These are phyloP conservation scores for Elongisporangium anandrum DNA, from an alignment of 352 stramenopile species.

Conservation along the genomic window DNA sequence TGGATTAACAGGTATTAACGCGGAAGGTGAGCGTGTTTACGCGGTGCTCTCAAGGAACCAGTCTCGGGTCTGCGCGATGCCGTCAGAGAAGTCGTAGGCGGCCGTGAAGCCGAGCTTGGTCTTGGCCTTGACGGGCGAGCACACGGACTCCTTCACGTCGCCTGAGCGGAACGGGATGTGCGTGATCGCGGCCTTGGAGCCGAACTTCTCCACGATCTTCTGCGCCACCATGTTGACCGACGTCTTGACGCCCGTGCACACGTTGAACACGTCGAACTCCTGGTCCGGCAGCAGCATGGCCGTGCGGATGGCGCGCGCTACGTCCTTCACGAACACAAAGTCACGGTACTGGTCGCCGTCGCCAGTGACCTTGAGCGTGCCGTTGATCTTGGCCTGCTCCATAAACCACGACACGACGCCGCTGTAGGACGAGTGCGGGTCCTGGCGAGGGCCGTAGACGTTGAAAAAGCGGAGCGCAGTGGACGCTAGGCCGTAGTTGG, in stretches of 20 bases:
- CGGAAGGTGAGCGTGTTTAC: no score
- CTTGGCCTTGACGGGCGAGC: slow-evolving; percentile 54
- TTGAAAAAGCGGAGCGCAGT: slow-evolving; percentile 85
- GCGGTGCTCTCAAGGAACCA: slow-evolving; percentile 50
- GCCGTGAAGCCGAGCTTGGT: slow-evolving; percentile 74
- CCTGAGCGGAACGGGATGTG: slow-evolving; percentile 65
- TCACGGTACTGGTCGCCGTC: slow-evolving; percentile 79
- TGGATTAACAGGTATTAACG: no score
- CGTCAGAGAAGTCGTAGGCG: slow-evolving; percentile 54
- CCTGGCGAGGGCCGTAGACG: slow-evolving; percentile 76
- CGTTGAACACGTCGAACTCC: slow-evolving; percentile 82
- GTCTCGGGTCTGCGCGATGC: slow-evolving; percentile 70
- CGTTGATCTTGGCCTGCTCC: slow-evolving; percentile 82
- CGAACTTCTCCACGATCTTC: slow-evolving; percentile 66
- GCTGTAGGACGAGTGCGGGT: slow-evolving; percentile 81
- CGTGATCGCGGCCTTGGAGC: slow-evolving; percentile 57
- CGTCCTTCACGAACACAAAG: slow-evolving; percentile 86
- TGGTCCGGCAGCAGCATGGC: slow-evolving; percentile 66
- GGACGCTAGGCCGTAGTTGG: slow-evolving; percentile 60
- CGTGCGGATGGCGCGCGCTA: slow-evolving; percentile 72
- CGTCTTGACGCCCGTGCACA: slow-evolving; percentile 77
- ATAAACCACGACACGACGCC: slow-evolving; percentile 86
- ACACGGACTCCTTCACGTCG: slow-evolving; percentile 82
- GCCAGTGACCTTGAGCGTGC: slow-evolving; percentile 73
- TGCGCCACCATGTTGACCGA: slow-evolving; percentile 58